Percentiles rank a stretch among this genome's conserved stretches.
phyloP scores from a whole-genome alignment of 305 asterid genomes.

The Solanum chacoense region DNA sequence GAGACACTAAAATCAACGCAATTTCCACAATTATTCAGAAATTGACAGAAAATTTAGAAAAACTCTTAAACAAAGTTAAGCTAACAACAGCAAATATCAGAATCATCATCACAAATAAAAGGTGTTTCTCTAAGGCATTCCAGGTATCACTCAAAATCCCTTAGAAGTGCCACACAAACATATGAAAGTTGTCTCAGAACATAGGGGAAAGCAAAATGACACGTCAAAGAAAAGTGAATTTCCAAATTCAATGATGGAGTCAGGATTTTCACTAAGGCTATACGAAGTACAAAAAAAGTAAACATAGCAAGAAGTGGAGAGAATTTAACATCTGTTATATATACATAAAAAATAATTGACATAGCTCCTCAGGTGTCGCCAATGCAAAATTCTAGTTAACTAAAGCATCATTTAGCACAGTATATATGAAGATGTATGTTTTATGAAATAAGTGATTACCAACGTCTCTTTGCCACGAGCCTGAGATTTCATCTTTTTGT shows the following conservation, averaged over 20 bases:
- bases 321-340: not conserved
- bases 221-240: not conserved
- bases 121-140: not conserved
- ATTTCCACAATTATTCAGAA: not conserved
- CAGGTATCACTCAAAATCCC: not conserved
- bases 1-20: not conserved
- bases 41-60: not conserved
- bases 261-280: not conserved
- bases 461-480: constrained; percentile 27
- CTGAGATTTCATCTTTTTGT: constrained; percentile 56
- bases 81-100: not conserved
- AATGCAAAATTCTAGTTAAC: not conserved
- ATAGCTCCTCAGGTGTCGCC: not conserved
- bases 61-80: not conserved
- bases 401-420: not conserved
- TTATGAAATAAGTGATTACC: constrained; percentile 28
- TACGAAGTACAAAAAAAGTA: not conserved
- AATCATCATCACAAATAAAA: not conserved
- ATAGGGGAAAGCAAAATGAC: not conserved
- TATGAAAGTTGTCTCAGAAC: not conserved
- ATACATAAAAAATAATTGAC: not conserved
- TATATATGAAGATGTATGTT: not conserved
- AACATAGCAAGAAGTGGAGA: not conserved
- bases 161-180: not conserved
- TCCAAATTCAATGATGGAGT: not conserved